Evolutionary conservation across 208 protist genomes (phyloP), one percentile per base, ranked within the genome.

Genomic region (Leishmania martiniquensis): DNA sequence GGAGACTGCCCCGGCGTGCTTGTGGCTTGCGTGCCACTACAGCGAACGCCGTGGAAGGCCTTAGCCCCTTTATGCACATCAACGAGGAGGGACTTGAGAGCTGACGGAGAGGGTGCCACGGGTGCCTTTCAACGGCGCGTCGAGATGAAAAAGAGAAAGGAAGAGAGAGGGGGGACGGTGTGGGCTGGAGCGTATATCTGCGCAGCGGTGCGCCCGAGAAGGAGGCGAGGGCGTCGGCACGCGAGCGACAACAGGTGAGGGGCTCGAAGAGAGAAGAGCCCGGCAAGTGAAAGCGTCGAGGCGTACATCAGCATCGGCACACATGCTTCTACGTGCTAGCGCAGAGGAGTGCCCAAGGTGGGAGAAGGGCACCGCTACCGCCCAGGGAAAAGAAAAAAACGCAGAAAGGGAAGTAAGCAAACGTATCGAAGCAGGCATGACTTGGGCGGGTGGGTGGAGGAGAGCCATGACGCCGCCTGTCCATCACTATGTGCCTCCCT

Each of bases 341-440:
- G n/a, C n/a, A n/a, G n/a, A n/a, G n/a, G n/a, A n/a, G n/a, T n/a
- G n/a, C n/a, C n/a, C n/a, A n/a, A n/a, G n/a, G n/a, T n/a, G n/a
- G n/a, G n/a, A n/a, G n/a, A n/a, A n/a, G n/a, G n/a, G n/a, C n/a
- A n/a, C n/a, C n/a, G 12, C 29, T 25, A 7, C 29, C 10, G 57
- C 52, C 20, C 20, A 57, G 12, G 52, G 20, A 22, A 13, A 32
- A 17, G 6, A 0, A 32, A 13, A 15, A 17, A 54, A 37, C n/a
- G n/a, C n/a, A 29, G 45, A 25, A 68, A 45, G 37, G 37, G 81
- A 65, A 70, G 75, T 72, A 69, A 79, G 54, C 63, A 71, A 12
- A 71, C 1, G 72, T 15, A 55, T 49, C 45, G 52, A 32, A 44
- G 34, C 12, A 32, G 29, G 60, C 20, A 15, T 13, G 60, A 39